A percentile compares a stretch with the other conserved stretches of the same genome.
phyloP scores from a whole-genome alignment of 2,329 filamentous ascomycete species.

The Fusarium sp. region DNA sequence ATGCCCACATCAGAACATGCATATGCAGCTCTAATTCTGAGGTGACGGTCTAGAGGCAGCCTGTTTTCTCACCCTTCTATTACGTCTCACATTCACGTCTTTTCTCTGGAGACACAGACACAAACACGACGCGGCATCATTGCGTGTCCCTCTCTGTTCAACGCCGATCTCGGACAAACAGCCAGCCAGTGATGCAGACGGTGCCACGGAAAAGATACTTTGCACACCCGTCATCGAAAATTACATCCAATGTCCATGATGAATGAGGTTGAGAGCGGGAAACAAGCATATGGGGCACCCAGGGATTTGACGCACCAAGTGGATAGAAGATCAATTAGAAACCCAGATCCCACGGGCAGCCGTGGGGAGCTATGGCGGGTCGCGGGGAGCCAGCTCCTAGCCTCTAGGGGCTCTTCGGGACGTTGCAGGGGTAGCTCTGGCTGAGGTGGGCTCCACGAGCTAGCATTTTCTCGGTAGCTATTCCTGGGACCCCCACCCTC shows the following conservation, averaged over 20 bases:
- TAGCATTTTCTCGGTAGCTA: constrained; percentile 34
- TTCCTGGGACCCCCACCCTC: constrained; percentile 21
- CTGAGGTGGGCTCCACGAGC: not conserved
- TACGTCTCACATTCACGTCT: constrained; percentile 24
- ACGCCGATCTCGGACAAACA: not conserved
- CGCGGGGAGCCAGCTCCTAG: constrained; percentile 30
- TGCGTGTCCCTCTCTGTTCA: constrained; percentile 3
- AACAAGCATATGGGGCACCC: constrained; percentile 17
- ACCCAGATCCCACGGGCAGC: constrained; percentile 26
- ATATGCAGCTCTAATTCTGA: constrained; percentile 13
- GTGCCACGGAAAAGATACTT: not conserved
- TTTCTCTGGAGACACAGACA: not conserved
- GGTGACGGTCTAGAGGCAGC: constrained; percentile 9
- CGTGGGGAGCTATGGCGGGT: constrained; percentile 43
- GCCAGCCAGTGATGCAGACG: not conserved
- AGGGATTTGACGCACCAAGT: constrained; percentile 26
- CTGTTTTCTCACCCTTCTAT: constrained; percentile 13
- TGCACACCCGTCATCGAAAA: not conserved
- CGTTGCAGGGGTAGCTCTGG: constrained; percentile 38
- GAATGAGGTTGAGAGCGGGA: not conserved
- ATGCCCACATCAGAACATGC: constrained; percentile 20
- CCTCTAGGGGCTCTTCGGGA: constrained; percentile 29
- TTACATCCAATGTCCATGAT: not conserved
- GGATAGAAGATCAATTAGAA: constrained; percentile 33
- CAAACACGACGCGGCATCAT: constrained; percentile 2